Base-by-base conservation (phyloP, 2,329 filamentous ascomycete species). In the Microdochium paspali region DNA sequence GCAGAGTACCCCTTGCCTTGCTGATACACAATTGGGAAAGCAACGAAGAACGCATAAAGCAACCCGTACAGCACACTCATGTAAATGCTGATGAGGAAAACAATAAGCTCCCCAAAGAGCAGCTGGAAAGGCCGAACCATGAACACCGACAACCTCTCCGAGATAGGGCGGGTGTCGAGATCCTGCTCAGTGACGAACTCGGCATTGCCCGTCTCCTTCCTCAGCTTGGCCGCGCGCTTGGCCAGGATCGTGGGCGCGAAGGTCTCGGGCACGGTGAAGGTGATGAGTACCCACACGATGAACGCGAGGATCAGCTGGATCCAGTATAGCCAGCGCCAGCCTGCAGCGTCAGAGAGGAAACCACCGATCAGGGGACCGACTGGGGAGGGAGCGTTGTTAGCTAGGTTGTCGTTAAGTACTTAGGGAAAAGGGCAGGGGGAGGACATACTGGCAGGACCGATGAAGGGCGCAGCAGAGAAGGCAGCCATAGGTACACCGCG, bases 311-410 rank as follows among this genome's bases (percentile, higher is more conserved):
- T 94, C 10, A 93, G 71, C 59, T 91, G 87, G 55, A 95, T 79
- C 84, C 86, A 91, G 69, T 93, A 93, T 0, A 93, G 71, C 86
- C 87, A 93, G 54, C 87, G 71, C 88, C 88, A 93, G 31, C 84
- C 84, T 0, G 72, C 66, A 1, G 76, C 77, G 55, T 90, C 84
- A 7, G 77, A 75, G 1, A 93, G 71, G 61, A 82, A 94, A 10
- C 87, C 89, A 54, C 89, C 90, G 6, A 84, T 76, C 1, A 95
- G 73, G 7, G 85, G 85, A 51, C 85, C 85, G 53, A 87, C 68
- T 72, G 40, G 3, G 18, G 31, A n/a, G n/a, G n/a, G n/a, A n/a
- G n/a, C n/a, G n/a, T n/a, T n/a, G n/a, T n/a, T n/a, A n/a, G n/a
- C n/a, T n/a, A n/a, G 26, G 26, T 28, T 18, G 2, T 50, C 47